Conservation (phyloP, 2,329 filamentous ascomycete species). For the Trichoderma endophyticum region DNA sequence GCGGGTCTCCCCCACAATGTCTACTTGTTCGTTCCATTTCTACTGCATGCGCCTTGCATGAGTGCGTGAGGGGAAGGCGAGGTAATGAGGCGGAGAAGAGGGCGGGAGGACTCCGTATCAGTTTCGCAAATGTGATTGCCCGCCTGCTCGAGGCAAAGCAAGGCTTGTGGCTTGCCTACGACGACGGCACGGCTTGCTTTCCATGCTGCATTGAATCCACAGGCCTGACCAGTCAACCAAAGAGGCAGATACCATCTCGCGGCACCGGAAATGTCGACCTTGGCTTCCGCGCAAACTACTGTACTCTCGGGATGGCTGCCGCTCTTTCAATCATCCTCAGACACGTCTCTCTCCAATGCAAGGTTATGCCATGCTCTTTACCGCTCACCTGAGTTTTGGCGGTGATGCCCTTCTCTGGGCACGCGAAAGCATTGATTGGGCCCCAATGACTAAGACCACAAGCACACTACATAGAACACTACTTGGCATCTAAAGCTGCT, state of each 20-base stretch:
- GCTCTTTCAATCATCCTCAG: constrained; percentile 1
- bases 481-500: neutral
- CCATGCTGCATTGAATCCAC: neutral
- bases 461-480: neutral
- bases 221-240: neutral
- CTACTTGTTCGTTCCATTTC: neutral
- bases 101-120: neutral
- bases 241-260: neutral
- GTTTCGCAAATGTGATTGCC: neutral
- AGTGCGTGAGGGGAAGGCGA: constrained; percentile 7
- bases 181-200: neutral
- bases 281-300: neutral
- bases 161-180: neutral
- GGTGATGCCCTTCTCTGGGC: constrained; percentile 2
- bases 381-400: neutral
- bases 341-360: neutral
- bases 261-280: neutral
- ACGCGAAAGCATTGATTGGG: neutral
- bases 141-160: neutral
- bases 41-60: constrained; percentile 7
- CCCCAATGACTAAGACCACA: neutral
- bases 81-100: constrained; percentile 1
- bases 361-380: neutral
- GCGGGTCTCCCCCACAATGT: constrained; percentile 17
- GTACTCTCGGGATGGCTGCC: neutral